Evolutionary conservation across 139 green algal species (phyloP), one percentile per base, ranked within the genome.

Genomic region (Yamagishiella unicocca): DNA sequence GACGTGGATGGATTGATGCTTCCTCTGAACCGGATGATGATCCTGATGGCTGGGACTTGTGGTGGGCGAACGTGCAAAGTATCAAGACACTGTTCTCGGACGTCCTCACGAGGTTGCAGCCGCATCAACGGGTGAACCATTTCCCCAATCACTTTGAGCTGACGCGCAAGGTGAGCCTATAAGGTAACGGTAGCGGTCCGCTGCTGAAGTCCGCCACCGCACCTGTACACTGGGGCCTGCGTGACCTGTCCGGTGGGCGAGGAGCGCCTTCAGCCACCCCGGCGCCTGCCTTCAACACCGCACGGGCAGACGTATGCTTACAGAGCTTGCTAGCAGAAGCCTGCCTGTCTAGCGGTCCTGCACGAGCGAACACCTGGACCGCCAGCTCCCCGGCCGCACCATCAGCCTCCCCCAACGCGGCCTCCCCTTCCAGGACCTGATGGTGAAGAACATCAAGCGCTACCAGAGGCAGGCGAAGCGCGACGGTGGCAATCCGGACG

Each of bases 391-490:
- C n/a, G n/a, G n/a, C n/a, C n/a, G n/a, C n/a, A n/a, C n/a, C n/a
- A n/a, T n/a, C n/a, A n/a, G n/a, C 21, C 68, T 67, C 38, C 27
- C 46, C n/a, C 46, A 70, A 66, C 24, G 72, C 38, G 29, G 7
- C 17, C 40, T 29, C 17, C 38, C 19, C 72, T 58, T 7, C n/a
- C 83, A 94, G 93, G 95, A 98, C 82, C 86, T 96, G 27, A 92
- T 98, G 89, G 93, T 96, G 1, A 98, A 98, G 88, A 98, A 98
- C 85, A 82, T 98, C 22, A 98, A 97, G 89, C 88, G 95, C 7
- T 95, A 94, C 50, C 87, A 92, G 45, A 95, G 93, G 82, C 84
- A 90, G 45, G 37, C 88, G 29, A 83, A 85, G 73, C 94, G 93
- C 43, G 92, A 95, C n/a, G 93, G 87, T 6, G 35, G 62, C 17